Percentiles rank a stretch among this genome's conserved stretches.
These are phyloP conservation scores for Microstegium vimineum DNA, from an alignment of 176 grass and related monocot species.

Conservation along the genomic window DNA sequence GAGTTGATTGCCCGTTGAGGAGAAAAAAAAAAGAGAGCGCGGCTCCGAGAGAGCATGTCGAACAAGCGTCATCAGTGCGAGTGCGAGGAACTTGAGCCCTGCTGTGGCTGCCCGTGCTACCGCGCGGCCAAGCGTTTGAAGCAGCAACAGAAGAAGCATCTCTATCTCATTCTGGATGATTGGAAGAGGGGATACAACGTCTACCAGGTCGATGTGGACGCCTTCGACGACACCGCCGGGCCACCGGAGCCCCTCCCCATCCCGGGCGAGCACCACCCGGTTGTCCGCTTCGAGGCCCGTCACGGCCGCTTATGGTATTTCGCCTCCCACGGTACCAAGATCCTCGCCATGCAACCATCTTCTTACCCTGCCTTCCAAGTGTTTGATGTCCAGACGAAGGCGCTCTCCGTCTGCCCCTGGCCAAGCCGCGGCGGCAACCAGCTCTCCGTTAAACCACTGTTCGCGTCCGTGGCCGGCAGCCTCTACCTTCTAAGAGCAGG, in stretches of 20 bases:
- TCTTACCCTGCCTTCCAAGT: background rate
- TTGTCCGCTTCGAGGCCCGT: background rate
- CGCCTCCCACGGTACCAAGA: background rate
- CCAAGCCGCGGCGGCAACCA: background rate
- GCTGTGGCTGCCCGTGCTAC: background rate
- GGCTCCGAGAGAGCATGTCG: background rate
- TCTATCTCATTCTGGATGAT: constrained; percentile 4
- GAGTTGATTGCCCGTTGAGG: no score
- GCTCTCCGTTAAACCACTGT: accelerated
- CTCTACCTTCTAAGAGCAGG: background rate
- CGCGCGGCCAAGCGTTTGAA: background rate
- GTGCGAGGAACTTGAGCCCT: background rate
- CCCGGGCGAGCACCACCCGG: background rate
- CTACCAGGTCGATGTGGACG: background rate
- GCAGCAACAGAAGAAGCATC: background rate
- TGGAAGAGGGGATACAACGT: constrained; percentile 14
- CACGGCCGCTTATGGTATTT: background rate
- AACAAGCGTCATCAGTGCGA: background rate
- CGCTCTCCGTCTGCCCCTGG: background rate
- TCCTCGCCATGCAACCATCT: background rate
- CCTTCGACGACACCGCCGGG: background rate
- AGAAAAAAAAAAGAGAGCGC: no score
- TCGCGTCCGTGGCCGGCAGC: background rate
- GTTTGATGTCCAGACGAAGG: background rate
- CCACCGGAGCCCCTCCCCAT: background rate